A percentile compares a stretch with the other conserved stretches of the same genome.
Evolutionary conservation across 2,329 filamentous ascomycete species (phyloP).

Genomic region (Penicillium sp.): DNA sequence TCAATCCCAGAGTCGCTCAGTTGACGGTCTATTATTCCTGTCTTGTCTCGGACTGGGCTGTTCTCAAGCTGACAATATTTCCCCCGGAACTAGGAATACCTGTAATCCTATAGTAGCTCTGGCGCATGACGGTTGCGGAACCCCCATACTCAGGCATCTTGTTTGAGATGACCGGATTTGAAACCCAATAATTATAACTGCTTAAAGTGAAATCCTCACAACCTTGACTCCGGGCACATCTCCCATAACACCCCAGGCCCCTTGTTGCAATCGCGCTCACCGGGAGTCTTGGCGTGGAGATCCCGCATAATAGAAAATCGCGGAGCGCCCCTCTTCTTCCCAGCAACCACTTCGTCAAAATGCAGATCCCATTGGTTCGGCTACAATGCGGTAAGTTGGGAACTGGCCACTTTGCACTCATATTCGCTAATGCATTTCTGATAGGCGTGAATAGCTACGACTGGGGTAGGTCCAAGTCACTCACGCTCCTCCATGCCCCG

Average conservation of each 20-base stretch:
- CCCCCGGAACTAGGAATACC: no score
- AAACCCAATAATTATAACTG: no score
- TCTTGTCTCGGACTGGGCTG: no score
- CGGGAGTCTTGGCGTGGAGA: constrained; percentile 25
- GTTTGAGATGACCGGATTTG: neutral
- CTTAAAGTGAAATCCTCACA: no score
- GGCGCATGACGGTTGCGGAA: neutral
- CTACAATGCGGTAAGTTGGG: constrained; percentile 58
- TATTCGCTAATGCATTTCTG: constrained; percentile 6
- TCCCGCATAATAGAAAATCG: constrained; percentile 20
- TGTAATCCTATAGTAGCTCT: no score
- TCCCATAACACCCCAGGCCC: no score
- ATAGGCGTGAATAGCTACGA: constrained; percentile 95
- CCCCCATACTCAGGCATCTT: no score
- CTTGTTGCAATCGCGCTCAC: constrained; percentile 18
- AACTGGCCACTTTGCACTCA: neutral
- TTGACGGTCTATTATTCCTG: no score
- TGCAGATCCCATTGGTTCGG: constrained; percentile 79
- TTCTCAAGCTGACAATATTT: no score
- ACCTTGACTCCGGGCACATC: neutral
- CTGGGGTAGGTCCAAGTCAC: constrained; percentile 64
- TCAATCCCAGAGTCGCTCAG: no score
- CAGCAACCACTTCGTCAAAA: constrained; percentile 31
- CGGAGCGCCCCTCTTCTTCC: constrained; percentile 15
- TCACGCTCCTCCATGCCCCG: constrained; percentile 11